Base-by-base conservation (phyloP, 176 grass and related monocot genomes). In the Aegilops speltoides region DNA sequence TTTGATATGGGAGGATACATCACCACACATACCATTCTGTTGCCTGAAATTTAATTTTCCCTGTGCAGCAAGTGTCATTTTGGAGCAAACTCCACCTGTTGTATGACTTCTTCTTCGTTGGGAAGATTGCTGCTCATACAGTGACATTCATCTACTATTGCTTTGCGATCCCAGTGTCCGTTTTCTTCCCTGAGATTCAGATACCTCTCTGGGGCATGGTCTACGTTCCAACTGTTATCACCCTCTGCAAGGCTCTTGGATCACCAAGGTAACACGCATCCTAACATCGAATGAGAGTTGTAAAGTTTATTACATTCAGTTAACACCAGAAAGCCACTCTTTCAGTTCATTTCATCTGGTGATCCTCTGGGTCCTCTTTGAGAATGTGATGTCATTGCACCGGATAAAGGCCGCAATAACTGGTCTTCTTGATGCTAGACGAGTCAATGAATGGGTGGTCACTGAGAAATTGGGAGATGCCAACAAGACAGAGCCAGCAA, bases 381-480 rank as follows among this genome's bases (percentile, higher is more conserved):
- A 98, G 79, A 98, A 98, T 89, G 96, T 94, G 26, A 98, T 98
- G 93, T 93, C 96, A 1, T 71, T 94, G 76, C 91, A 95, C 71
- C 93, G 91, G 26, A 75, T 94, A 79, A 95, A 90, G 45, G 96
- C 93, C 4, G 88, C 93, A 50, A 10, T 82, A 36, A 89, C 88
- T 20, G 96, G 96, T 46, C 66, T 98, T 62, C 79, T 98, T 8
- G 96, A 95, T 33, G 76, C 91, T 46, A 91, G 90, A 66, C 74
- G 91, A 86, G 96, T 98, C 79, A 95, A 98, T 71, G 93, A 98
- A 71, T 98, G 96, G 93, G 88, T 98, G 10, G 93, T 98, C 84
- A 98, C 96, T 22, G 88, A 98, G 78, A 98, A 95, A 61, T 73
- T 95, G 37, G 96, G 96, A 50, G 92, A 91, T 24, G 43, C 73